Evolutionary conservation across 106 monocot genomes (phyloP).

Genomic region (Acanthochlamys bracteata): DNA sequence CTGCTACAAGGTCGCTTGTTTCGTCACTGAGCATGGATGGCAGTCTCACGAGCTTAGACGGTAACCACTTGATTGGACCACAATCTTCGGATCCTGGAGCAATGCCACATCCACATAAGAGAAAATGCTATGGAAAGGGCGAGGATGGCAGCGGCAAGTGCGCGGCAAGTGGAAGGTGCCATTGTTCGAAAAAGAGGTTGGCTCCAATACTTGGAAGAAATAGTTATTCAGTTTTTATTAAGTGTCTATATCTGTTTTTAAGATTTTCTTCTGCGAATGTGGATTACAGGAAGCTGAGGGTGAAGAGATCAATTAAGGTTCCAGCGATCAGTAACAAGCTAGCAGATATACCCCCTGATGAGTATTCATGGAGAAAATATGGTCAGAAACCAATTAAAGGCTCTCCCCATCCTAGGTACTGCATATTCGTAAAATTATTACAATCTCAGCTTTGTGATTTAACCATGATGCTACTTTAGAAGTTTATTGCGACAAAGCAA

Average conservation of each 20-base stretch:
- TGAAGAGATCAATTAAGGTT: conserved; percentile 76
- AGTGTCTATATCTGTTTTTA: not conserved
- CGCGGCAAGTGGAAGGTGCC: conserved; percentile 48
- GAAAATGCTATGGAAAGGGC: conserved; percentile 52
- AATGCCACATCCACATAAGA: conserved; percentile 21
- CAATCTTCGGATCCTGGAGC: conserved; percentile 45
- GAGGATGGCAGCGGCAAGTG: conserved; percentile 70
- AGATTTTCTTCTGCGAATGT: not conserved
- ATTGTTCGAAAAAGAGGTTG: conserved; percentile 88
- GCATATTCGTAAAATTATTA: not conserved
- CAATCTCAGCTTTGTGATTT: no score
- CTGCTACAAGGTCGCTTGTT: conserved; percentile 50
- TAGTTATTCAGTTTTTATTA: not conserved
- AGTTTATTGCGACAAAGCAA: no score
- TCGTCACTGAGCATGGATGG: conserved; percentile 86
- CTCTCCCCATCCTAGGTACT: conserved; percentile 89
- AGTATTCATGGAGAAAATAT: conserved; percentile 94
- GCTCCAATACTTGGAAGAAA: not conserved
- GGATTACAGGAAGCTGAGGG: conserved; percentile 61
- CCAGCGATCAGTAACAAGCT: conserved; percentile 90
- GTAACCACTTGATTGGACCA: conserved; percentile 49
- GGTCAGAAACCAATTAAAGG: conserved; percentile 96
- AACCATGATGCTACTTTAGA: no score
- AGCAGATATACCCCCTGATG: conserved; percentile 86
- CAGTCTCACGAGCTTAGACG: conserved; percentile 51